These are phyloP conservation scores for Lonicera japonica DNA, from an alignment of 129 eudicot species.

Conservation along the genomic window DNA sequence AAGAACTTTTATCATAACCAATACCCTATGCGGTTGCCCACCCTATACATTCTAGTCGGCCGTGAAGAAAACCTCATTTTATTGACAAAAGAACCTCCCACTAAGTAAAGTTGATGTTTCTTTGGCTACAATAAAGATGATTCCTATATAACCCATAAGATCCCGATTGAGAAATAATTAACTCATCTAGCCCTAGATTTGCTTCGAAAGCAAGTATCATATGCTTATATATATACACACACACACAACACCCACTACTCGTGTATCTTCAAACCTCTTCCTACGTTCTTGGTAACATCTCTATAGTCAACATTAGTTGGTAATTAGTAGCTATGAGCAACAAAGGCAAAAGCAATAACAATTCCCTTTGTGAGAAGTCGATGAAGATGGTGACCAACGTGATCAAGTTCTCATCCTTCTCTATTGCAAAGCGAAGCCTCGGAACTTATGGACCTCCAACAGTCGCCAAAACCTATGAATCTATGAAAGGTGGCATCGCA, in stretches of 20 bases:
- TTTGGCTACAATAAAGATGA: conserved; percentile 27
- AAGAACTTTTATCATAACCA: too few relatives aligned
- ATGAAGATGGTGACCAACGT: conserved; percentile 44
- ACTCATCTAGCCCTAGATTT: background rate
- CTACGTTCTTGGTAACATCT: background rate
- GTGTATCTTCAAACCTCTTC: background rate
- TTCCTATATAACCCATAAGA: conserved; percentile 11
- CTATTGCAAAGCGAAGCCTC: conserved; percentile 27
- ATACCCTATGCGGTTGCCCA: too few relatives aligned
- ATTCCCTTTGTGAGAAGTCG: conserved; percentile 39
- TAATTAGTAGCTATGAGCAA: conserved; percentile 19
- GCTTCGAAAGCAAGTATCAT: conserved; percentile 2
- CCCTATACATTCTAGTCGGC: too few relatives aligned
- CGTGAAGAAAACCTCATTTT: background rate
- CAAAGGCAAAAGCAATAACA: conserved; percentile 22
- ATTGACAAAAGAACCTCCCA: background rate
- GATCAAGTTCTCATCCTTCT: conserved; percentile 37
- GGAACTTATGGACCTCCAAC: conserved; percentile 15
- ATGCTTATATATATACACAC: background rate
- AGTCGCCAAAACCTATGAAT: conserved; percentile 4
- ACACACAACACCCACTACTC: background rate
- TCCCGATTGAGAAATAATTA: background rate
- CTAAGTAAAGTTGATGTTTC: conserved; percentile 2
- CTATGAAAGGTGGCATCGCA: conserved; percentile 4
- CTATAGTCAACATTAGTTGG: background rate